These are phyloP conservation scores for Trichoderma simmonsii DNA, from an alignment of 2,329 filamentous ascomycete species.

Conservation along the genomic window DNA sequence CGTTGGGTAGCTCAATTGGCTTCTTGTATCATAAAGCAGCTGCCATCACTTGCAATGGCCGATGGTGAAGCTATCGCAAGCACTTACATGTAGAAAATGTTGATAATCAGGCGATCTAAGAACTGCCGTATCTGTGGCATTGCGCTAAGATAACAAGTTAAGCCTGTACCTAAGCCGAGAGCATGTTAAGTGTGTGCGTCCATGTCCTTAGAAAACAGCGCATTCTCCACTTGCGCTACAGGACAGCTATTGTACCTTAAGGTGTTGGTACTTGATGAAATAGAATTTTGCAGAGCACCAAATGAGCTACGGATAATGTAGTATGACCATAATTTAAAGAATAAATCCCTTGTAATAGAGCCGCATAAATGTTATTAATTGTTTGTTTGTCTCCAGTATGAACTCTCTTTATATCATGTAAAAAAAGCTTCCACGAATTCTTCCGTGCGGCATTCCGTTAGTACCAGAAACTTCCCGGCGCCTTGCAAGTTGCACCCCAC, in stretches of 20 bases:
- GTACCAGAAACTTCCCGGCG: neutral
- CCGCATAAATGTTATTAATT: neutral
- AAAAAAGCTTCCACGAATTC: neutral
- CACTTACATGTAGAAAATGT: conserved; percentile 7
- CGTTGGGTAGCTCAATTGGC: neutral
- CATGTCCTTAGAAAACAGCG: neutral
- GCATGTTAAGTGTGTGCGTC: neutral
- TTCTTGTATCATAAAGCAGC: neutral
- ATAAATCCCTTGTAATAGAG: neutral
- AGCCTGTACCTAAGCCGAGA: neutral
- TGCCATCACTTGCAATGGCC: conserved; percentile 1
- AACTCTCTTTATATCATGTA: neutral
- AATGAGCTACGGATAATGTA: neutral
- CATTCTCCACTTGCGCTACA: neutral
- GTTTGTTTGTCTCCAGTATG: neutral
- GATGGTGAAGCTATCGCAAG: neutral
- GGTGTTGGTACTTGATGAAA: neutral
- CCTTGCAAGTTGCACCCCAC: conserved; percentile 25
- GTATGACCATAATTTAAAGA: neutral
- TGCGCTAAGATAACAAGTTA: conserved; percentile 14
- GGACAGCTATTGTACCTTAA: neutral
- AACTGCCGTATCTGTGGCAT: neutral
- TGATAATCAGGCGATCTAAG: neutral
- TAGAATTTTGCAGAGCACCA: neutral
- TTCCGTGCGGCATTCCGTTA: neutral